phyloP scores from a whole-genome alignment of 2,329 filamentous ascomycete species.

The Setomelanomma holmii region DNA sequence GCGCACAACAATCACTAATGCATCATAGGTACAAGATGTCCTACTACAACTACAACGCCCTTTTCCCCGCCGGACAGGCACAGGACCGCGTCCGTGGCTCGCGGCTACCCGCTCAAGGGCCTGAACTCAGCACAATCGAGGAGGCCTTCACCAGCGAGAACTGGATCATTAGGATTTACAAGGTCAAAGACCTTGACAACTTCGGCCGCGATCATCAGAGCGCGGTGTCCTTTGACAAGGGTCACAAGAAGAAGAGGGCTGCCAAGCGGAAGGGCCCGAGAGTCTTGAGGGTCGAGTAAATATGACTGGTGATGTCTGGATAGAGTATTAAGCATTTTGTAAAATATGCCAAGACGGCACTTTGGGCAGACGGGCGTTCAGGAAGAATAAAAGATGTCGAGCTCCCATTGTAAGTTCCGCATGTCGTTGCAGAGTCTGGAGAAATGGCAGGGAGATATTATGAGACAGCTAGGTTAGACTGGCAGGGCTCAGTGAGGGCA shows the following conservation, averaged over 20 bases:
- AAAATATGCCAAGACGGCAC: slow-evolving; percentile 29
- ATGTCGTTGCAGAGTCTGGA: background rate
- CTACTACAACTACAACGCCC: slow-evolving; percentile 93
- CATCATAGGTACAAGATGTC: slow-evolving; percentile 96
- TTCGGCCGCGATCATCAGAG: slow-evolving; percentile 84
- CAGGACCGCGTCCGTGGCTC: slow-evolving; percentile 86
- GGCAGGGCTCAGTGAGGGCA: slow-evolving; percentile 1
- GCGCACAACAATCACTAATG: slow-evolving; percentile 29
- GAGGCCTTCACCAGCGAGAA: slow-evolving; percentile 99
- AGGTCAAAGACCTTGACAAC: slow-evolving; percentile 99
- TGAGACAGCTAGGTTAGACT: no score
- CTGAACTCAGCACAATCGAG: slow-evolving; percentile 86
- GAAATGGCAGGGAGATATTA: background rate
- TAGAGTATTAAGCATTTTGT: slow-evolving; percentile 37
- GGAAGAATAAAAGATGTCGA: slow-evolving; percentile 34
- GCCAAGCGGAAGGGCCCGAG: slow-evolving; percentile 75
- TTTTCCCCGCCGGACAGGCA: slow-evolving; percentile 92
- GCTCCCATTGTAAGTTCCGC: slow-evolving; percentile 3
- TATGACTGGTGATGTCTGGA: slow-evolving; percentile 9
- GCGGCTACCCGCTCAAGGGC: slow-evolving; percentile 81
- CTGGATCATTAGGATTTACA: slow-evolving; percentile 99
- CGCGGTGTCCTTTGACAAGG: slow-evolving; percentile 74
- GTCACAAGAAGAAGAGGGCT: slow-evolving; percentile 83
- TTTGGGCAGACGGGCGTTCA: slow-evolving; percentile 34
- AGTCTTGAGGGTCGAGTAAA: slow-evolving; percentile 74